Evolutionary conservation across 2,329 filamentous ascomycete species (phyloP), one percentile per base, ranked within the genome.

Genomic region (Fusarium sp.): DNA sequence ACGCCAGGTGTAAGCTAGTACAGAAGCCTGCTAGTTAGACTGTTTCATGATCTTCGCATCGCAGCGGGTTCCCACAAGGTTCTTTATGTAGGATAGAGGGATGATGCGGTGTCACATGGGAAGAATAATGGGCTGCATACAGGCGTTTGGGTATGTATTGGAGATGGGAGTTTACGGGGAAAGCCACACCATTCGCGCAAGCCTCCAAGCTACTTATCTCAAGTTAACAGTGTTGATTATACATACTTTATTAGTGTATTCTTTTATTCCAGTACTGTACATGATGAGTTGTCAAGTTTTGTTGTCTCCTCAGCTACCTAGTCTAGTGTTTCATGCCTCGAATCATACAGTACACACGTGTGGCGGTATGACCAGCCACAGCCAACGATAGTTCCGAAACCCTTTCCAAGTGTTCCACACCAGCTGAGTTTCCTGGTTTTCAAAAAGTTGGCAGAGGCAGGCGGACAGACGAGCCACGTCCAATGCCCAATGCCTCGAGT

Each of bases 381-480:
- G 40, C 63, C 63, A 70, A 65, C 65, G 46, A 48, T 45, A 45
- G 28, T 41, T 28, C 25, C 59, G 68, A 49, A 51, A 48, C 50
- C 68, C 46, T 60, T 50, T 53, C 49, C 12, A 20, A 41, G 43
- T 46, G 68, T 57, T 60, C 68, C 63, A 61, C 68, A 54, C 59
- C 59, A 51, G 42, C 47, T 68, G 45, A 30, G 46, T 64, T 53
- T 70, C 68, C 68, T 48, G 60, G 68, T 71, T 70, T 70, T 71
- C 20, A 28, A 68, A 70, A 70, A 68, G 68, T 70, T 71, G 68
- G 68, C 59, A 70, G 57, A 67, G 56, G 59, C 50, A 55, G 63
- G 59, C 63, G 59, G 71, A 61, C 53, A 71, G 20, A 61, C 50
- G 56, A 59, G 67, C 66, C 62, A 63, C 54, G 37, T 48, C 50